Evolutionary conservation across 805 yeast species (phyloP).

Genomic region (Candida jianshihensis): DNA sequence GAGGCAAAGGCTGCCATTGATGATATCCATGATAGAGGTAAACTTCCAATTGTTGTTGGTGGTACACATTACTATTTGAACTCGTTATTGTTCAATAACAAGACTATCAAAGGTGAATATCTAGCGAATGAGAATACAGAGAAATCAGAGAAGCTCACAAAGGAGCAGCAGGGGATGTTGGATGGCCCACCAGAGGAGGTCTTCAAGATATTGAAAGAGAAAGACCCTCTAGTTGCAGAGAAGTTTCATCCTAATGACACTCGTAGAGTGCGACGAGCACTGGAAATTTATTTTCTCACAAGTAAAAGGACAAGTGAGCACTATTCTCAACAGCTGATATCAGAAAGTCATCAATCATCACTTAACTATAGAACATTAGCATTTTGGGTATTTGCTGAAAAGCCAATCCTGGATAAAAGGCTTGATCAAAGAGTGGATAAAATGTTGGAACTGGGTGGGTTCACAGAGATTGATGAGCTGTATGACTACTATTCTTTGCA

Average conservation of each 20-base stretch:
- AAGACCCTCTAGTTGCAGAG: conserved; percentile 67
- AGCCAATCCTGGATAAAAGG: conserved; percentile 47
- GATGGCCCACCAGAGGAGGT: conserved; percentile 49
- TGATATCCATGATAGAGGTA: conserved; percentile 59
- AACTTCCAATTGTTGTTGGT: conserved; percentile 84
- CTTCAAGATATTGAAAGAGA: conserved; percentile 37
- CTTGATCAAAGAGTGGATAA: conserved; percentile 76
- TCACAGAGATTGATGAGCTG: conserved; percentile 60
- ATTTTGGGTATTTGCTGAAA: conserved; percentile 77
- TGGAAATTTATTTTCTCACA: conserved; percentile 70
- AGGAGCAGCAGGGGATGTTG: conserved; percentile 36
- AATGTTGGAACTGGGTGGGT: conserved; percentile 69
- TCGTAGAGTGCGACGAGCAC: conserved; percentile 68
- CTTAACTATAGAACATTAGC: conserved; percentile 57
- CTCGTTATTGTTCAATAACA: conserved; percentile 64
- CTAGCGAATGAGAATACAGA: not conserved
- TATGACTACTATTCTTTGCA: conserved; percentile 35
- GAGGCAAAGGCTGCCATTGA: conserved; percentile 62
- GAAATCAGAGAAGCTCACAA: conserved; percentile 15
- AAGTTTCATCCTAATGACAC: conserved; percentile 92
- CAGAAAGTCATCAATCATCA: conserved; percentile 35
- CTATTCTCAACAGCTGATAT: conserved; percentile 51
- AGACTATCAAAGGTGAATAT: conserved; percentile 39
- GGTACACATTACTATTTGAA: conserved; percentile 95
- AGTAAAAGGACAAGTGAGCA: conserved; percentile 64